These are phyloP conservation scores for Penicillium sp. DNA, from an alignment of 2,329 filamentous ascomycete species.

Conservation along the genomic window DNA sequence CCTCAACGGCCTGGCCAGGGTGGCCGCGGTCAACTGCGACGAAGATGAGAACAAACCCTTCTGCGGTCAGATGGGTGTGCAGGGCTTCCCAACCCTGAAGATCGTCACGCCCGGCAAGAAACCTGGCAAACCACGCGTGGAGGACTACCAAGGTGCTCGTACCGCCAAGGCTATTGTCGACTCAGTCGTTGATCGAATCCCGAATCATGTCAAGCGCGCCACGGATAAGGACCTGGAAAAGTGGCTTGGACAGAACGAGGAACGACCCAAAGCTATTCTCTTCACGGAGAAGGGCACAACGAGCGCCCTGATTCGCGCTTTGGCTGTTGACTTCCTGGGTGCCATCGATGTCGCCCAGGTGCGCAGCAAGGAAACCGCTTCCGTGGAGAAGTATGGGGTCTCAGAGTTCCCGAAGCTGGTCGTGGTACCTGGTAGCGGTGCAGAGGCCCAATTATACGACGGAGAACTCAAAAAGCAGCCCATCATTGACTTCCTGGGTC, in stretches of 20 bases:
- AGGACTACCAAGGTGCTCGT: constrained; percentile 87
- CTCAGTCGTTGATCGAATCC: constrained; percentile 82
- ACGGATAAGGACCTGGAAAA: constrained; percentile 76
- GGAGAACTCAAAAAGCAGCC: constrained; percentile 84
- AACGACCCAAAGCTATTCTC: constrained; percentile 80
- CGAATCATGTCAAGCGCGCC: constrained; percentile 84
- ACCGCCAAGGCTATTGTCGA: constrained; percentile 87
- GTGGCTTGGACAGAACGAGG: constrained; percentile 71
- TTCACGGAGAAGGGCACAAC: constrained; percentile 94
- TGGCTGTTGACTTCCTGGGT: constrained; percentile 90
- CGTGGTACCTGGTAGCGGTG: constrained; percentile 72
- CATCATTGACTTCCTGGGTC: constrained; percentile 80
- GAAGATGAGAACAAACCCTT: constrained; percentile 89
- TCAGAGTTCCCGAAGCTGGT: constrained; percentile 79
- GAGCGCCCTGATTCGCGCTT: constrained; percentile 76
- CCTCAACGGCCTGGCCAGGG: constrained; percentile 89
- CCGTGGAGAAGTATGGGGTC: constrained; percentile 75
- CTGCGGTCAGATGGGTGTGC: constrained; percentile 81
- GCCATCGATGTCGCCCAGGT: constrained; percentile 80
- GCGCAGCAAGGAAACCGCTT: constrained; percentile 75
- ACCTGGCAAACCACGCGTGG: constrained; percentile 75
- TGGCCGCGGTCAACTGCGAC: constrained; percentile 93
- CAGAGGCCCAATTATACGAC: constrained; percentile 72
- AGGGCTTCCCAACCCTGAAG: constrained; percentile 96
- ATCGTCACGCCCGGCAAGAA: constrained; percentile 86